phyloP scores from a whole-genome alignment of 495 filamentous ascomycete genomes.

The Amorphotheca resinae region DNA sequence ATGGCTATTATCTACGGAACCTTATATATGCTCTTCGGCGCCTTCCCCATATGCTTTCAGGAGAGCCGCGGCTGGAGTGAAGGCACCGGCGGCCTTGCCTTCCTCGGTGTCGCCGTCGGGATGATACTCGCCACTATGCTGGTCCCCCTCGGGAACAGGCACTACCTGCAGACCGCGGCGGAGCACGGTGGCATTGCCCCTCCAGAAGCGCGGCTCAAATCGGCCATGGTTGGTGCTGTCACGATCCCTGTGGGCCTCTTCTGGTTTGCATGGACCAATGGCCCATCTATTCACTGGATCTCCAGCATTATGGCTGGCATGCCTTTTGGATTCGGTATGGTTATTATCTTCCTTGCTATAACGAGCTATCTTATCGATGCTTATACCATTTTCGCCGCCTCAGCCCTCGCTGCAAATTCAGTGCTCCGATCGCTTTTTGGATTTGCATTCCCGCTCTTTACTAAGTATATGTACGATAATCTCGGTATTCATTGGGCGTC shows the following conservation, averaged over 20 bases:
- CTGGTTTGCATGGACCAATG: conserved; percentile 60
- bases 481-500: conserved; percentile 61
- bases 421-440: conserved; percentile 44
- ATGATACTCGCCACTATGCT: background rate
- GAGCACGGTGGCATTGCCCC: conserved; percentile 28
- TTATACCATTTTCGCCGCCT: conserved; percentile 62
- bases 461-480: conserved; percentile 42
- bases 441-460: conserved; percentile 50
- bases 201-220: conserved; percentile 65
- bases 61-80: background rate
- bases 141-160: background rate
- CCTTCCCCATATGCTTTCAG: conserved; percentile 73
- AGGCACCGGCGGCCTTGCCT: conserved; percentile 3
- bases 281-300: conserved; percentile 54
- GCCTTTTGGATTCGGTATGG: conserved; percentile 63
- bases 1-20: conserved; percentile 58
- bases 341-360: conserved; percentile 54
- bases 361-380: conserved; percentile 70
- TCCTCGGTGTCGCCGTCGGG: conserved; percentile 32
- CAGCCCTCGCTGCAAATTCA: conserved; percentile 47
- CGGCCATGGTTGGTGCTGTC: conserved; percentile 52
- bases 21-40: conserved; percentile 81
- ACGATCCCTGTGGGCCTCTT: conserved; percentile 60
- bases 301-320: conserved; percentile 47
- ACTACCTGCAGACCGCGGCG: background rate